Base-by-base conservation (phyloP, 108 stramenopile genomes). In the Pseudonitzschia pungens region DNA sequence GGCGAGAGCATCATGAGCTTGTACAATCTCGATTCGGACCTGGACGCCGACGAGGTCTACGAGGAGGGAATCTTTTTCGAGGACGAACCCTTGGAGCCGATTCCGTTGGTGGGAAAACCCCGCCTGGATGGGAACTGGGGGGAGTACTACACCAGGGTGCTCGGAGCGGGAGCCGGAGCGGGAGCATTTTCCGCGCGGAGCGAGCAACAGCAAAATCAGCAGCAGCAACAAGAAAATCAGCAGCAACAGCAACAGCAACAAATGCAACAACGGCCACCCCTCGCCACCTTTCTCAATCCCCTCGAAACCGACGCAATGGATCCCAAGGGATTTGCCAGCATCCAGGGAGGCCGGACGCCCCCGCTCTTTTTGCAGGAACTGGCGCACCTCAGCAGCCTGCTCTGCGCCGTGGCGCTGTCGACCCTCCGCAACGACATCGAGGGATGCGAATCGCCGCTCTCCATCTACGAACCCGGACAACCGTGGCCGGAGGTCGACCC, bases 391-490 rank as follows among this genome's bases (percentile, higher is more conserved):
- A 74, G 85, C 14, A 88, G 87, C 20, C 53, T 93, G 21, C 32
- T 86, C 55, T 73, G 43, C 32, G 89, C 89, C 12, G 89, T 93
- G 11, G 89, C 88, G 20, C 70, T 93, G 64, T 63, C 84, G 20
- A 90, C 92, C 2, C 79, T 93, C 9, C 81, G 92, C 12, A 88
- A 90, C 74, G 89, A 93, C 70, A 43, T 81, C n/a, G 88, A 89
- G 40, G 88, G 84, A 27, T 73, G 71, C 67, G 86, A 85, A 50
- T 81, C 87, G 10, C 89, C 89, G 5, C 56, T 90, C 36, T 81
- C 50, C 2, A 65, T 71, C 27, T 89, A 89, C 68, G 55, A 73
- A 33, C 83, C 85, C 2, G 89, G 87, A 16, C 28, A 63, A 22
- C 81, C 70, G 11, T 90, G 86, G 84, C 92, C 89, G 10, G 78